Evolutionary conservation across 2,329 filamentous ascomycete genomes (phyloP), one percentile per base, ranked within the genome.

Genomic region (Sclerotinia subarctica): DNA sequence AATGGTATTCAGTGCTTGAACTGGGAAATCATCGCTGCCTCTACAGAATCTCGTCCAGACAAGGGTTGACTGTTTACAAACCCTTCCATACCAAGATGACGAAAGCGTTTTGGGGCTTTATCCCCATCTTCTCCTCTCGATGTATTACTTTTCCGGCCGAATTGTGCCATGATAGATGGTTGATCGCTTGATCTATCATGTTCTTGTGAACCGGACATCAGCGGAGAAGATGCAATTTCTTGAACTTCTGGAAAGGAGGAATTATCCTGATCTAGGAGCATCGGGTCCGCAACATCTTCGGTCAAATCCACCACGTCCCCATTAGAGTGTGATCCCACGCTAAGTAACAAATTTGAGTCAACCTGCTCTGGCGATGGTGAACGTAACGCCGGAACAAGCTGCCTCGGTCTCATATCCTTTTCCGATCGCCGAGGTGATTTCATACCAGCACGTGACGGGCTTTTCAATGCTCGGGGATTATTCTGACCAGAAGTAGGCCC

Each of bases 271-370:
- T 67, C 56, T n/a, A 47, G 29, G 46, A 63, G 56, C 65, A 67
- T 67, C 21, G 24, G 38, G 24, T 67, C 56, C 17, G 32, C n/a
- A 17, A 21, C 38, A 53, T 67, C 65, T 6, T 19, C 26, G 32
- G 65, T 67, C 56, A 67, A 32, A 67, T 67, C 65, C 11, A 67
- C 57, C 3, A n/a, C 29, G 19, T 54, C 29, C 29, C 10, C 17
- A 38, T 19, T 51, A 7, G 24, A 62, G n/a, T n/a, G 11, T 24
- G n/a, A 26, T 49, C 21, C 32, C 32, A 21, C 11, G 21, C 44
- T 26, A 19, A 6, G 15, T 62, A 46, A 49, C 26, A 51, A n/a
- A 11, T 26, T 26, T n/a, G 46, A 51, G n/a, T 15, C 13, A 38
- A 24, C n/a, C 35, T 24, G 59, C 46, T 63, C 29, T 42, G 59